Percentiles rank a stretch among this genome's conserved stretches.
Evolutionary conservation across 371 early-diverging fungal genomes (phyloP).

Genomic region (Nosema muscidifuracis): DNA sequence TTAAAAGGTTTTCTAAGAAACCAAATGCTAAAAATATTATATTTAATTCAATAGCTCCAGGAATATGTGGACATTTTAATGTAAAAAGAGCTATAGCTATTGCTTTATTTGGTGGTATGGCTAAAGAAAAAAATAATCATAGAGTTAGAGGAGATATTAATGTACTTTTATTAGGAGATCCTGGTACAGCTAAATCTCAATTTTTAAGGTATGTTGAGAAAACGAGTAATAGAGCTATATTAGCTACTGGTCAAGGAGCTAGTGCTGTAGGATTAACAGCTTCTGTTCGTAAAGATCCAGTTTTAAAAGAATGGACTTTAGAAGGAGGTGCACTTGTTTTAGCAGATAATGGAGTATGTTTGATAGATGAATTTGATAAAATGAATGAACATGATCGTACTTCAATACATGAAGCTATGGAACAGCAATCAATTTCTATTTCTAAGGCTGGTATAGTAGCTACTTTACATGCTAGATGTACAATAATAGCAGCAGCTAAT

Average conservation of each 20-base stretch:
- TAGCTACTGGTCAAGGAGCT: conserved; percentile 96
- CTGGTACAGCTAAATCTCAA: conserved; percentile 97
- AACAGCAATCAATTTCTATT: conserved; percentile 93
- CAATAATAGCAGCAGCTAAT: conserved; percentile 94
- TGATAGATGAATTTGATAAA: conserved; percentile 98
- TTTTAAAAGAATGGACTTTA: conserved; percentile 91
- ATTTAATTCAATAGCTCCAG: conserved; percentile 89
- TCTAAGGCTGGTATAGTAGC: conserved; percentile 95
- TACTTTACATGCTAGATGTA: conserved; percentile 83
- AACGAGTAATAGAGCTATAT: conserved; percentile 86
- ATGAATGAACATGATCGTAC: conserved; percentile 91
- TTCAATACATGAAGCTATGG: conserved; percentile 99
- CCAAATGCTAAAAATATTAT: conserved; percentile 74
- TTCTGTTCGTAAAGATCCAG: conserved; percentile 84
- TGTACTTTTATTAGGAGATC: conserved; percentile 93
- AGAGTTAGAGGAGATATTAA: conserved; percentile 95
- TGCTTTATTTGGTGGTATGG: conserved; percentile 89
- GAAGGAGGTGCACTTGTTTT: conserved; percentile 98
- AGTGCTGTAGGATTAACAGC: conserved; percentile 98
- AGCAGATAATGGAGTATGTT: conserved; percentile 90
- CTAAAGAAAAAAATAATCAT: conserved; percentile 76
- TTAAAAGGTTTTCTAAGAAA: conserved; percentile 71
- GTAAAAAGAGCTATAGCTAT: conserved; percentile 88
- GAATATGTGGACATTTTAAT: conserved; percentile 94
- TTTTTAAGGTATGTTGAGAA: conserved; percentile 91